phyloP scores from a whole-genome alignment of 2,329 filamentous ascomycete species.

The Metarhizium rileyi region DNA sequence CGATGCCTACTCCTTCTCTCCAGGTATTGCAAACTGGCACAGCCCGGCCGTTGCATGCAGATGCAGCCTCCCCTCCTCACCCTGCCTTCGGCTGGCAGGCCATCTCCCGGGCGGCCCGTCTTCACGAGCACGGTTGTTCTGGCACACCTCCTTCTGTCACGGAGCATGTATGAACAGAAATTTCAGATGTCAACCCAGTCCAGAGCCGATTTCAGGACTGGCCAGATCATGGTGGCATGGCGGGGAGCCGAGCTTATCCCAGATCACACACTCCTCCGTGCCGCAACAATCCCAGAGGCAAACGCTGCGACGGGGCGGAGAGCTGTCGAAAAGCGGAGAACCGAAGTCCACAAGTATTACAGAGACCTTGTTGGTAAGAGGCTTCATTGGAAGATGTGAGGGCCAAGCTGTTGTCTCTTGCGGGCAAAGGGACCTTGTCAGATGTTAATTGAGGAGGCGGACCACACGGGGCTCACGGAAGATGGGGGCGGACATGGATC shows the following conservation, averaged over 20 bases:
- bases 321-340: slow-evolving; percentile 3
- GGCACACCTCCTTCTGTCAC: neutral
- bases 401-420: neutral
- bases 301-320: neutral
- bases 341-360: neutral
- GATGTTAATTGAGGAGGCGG: neutral
- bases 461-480: neutral
- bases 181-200: neutral
- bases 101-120: slow-evolving; percentile 7
- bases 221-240: neutral
- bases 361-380: slow-evolving; percentile 5
- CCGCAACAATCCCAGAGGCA: neutral
- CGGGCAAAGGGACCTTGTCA: neutral
- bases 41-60: slow-evolving; percentile 1
- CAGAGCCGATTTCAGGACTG: neutral
- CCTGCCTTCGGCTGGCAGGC: slow-evolving; percentile 4
- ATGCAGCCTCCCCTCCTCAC: slow-evolving; percentile 6
- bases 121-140: slow-evolving; percentile 5
- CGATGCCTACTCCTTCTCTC: neutral
- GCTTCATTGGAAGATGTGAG: slow-evolving; percentile 3
- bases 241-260: slow-evolving; percentile 3
- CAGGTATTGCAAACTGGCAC: neutral
- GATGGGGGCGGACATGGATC: neutral
- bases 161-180: neutral
- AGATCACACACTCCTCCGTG: slow-evolving; percentile 1